Percentiles rank a stretch among this genome's conserved stretches.
phyloP scores from a whole-genome alignment of 257 asterid species.

The Gentiana macrophylla region DNA sequence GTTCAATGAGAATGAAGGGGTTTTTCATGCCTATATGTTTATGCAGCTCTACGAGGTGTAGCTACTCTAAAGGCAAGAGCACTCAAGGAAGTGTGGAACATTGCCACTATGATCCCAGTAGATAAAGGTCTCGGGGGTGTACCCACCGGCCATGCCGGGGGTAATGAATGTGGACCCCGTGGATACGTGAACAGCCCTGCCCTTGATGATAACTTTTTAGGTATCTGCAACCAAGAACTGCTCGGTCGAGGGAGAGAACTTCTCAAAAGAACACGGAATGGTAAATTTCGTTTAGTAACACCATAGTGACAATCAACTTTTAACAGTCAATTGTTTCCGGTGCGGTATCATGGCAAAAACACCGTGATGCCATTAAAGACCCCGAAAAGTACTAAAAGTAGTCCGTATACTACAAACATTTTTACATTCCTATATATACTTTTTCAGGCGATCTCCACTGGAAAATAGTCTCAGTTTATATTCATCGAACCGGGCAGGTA shows the following conservation, averaged over 20 bases:
- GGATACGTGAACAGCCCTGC: slow-evolving; percentile 44
- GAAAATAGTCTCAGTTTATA: slow-evolving; percentile 92
- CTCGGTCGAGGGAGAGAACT: slow-evolving; percentile 86
- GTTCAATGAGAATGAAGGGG: too few species aligned
- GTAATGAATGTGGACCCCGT: slow-evolving; percentile 26
- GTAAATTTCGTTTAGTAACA: slow-evolving; percentile 11
- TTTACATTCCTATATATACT: neutral
- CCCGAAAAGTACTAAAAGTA: too few species aligned
- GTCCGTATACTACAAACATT: neutral
- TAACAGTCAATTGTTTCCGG: too few species aligned
- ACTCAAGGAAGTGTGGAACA: slow-evolving; percentile 89
- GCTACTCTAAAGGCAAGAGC: slow-evolving; percentile 98
- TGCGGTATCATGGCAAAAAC: too few species aligned
- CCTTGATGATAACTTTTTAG: slow-evolving; percentile 82
- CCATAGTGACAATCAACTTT: neutral
- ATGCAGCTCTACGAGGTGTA: slow-evolving; percentile 77
- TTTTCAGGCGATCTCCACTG: slow-evolving; percentile 88
- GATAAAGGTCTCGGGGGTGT: slow-evolving; percentile 37
- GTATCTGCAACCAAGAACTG: slow-evolving; percentile 86
- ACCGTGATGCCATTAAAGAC: too few species aligned
- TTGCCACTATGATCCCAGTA: slow-evolving; percentile 69
- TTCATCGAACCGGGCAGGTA: slow-evolving; percentile 83
- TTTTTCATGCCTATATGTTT: too few species aligned
- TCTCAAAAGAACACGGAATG: slow-evolving; percentile 88
- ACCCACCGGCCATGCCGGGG: slow-evolving; percentile 27